Evolutionary conservation across 805 yeast species (phyloP), one percentile per base, ranked within the genome.

Genomic region (Lipomyces sp.): DNA sequence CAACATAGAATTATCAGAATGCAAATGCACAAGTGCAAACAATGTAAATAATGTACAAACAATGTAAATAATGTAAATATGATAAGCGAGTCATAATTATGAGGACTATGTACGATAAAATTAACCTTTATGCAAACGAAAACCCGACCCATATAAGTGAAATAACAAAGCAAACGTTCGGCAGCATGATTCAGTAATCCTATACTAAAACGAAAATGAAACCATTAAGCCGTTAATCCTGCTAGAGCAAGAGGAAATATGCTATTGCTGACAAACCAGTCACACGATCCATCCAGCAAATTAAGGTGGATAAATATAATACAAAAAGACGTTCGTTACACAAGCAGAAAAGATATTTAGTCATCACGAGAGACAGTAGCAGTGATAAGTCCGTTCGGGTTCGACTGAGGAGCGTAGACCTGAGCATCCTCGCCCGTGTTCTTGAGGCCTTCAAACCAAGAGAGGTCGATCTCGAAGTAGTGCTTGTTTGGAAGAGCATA

Each of bases 401-500:
- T 94, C 65, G 96, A 87, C 73, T 78, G 81, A 13, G 98, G 98
- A 77, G 92, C 92, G 79, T 88, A 92, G 72, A 93, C 84, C 74
- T 90, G 96, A 66, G 89, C 87, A 74, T 92, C 90, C 39, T 66
- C 58, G 64, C 83, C 83, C 15, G 77, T 74, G 77, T 89, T 88
- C 73, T 84, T 82, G 74, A 90, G 82, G 50, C 95, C 96, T 79
- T 91, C 88, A 78, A 81, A 82, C 96, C 96, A 92, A 68, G 84
- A 80, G 72, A 92, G 82, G 76, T 93, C 91, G 76, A 87, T 84
- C 77, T 90, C 83, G 77, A 93, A 86, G 82, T 89, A 93, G 79
- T 93, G 98, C 80, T 91, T 93, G 84, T 93, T 93, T 75, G 98
- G 98, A 75, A 93, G 85, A 54, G 84, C 80, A 78, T 90, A 92